Evolutionary conservation across 2,329 filamentous ascomycete species (phyloP).

Genomic region (Pyricularia grisea): DNA sequence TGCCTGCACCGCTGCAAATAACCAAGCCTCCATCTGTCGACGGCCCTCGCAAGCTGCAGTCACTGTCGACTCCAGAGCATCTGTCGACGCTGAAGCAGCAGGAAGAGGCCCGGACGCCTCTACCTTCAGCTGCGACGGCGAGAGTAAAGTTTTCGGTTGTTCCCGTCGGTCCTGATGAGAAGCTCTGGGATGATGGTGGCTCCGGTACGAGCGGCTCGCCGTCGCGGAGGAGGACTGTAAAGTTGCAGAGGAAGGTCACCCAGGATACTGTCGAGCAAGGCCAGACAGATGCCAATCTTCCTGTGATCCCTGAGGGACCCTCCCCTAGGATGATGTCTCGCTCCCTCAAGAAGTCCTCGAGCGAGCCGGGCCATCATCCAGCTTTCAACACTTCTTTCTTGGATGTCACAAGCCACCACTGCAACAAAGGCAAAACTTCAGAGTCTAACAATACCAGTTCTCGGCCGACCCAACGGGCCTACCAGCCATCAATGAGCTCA

Average conservation of each 20-base stretch:
- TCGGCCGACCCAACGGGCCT: conserved; percentile 33
- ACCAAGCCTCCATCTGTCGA: conserved; percentile 13
- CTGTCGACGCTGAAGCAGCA: conserved; percentile 25
- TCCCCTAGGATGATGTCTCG: conserved; percentile 30
- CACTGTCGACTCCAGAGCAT: conserved; percentile 24
- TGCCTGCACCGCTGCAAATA: conserved; percentile 11
- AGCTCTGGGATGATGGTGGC: neutral
- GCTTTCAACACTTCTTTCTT: neutral
- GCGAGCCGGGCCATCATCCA: conserved; percentile 8
- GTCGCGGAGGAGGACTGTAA: conserved; percentile 28
- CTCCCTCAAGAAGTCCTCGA: conserved; percentile 22
- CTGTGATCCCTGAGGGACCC: conserved; percentile 40
- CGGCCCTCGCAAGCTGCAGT: conserved; percentile 17
- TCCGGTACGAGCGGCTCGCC: neutral
- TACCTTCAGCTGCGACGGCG: neutral
- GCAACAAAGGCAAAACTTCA: conserved; percentile 26
- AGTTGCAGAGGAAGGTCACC: conserved; percentile 36
- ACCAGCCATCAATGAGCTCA: conserved; percentile 44
- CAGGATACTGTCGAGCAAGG: conserved; percentile 18
- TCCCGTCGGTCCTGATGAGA: conserved; percentile 1
- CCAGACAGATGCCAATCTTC: conserved; percentile 30
- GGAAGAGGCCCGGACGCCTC: conserved; percentile 20
- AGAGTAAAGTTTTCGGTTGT: conserved; percentile 10
- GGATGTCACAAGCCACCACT: conserved; percentile 5
- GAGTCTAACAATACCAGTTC: conserved; percentile 31